phyloP scores from a whole-genome alignment of 768 basidiomycete genomes.

The Lepiota subincarnata region DNA sequence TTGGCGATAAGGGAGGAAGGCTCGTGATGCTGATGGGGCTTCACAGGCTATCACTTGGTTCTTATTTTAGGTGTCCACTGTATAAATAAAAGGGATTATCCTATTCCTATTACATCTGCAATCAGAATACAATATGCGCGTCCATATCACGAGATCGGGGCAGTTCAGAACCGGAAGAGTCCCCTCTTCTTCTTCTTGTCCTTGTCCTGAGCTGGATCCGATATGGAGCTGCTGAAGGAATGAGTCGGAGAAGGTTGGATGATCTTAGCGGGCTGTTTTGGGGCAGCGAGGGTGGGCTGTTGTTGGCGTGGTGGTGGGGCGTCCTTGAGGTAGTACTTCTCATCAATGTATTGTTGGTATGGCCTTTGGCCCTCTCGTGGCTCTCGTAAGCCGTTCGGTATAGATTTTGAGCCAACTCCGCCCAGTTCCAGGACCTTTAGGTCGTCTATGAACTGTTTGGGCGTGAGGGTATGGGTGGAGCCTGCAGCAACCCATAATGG shows the following conservation, averaged over 20 bases:
- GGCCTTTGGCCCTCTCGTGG: conserved; percentile 40
- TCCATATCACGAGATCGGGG: background rate
- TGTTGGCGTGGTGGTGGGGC: conserved; percentile 44
- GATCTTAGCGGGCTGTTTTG: conserved; percentile 27
- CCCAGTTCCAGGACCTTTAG: conserved; percentile 82
- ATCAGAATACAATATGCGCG: background rate
- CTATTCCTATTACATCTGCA: conserved; percentile 1
- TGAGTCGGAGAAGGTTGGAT: conserved; percentile 51
- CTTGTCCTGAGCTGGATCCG: conserved; percentile 41
- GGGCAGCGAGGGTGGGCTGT: conserved; percentile 29
- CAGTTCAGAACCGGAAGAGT: conserved; percentile 57
- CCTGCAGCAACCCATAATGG: conserved; percentile 43
- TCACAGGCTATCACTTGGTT: no score
- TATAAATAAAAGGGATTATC: background rate
- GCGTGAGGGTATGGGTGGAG: conserved; percentile 84
- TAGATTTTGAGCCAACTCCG: conserved; percentile 74
- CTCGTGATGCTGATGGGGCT: no score
- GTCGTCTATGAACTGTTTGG: conserved; percentile 81
- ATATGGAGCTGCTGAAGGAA: conserved; percentile 44
- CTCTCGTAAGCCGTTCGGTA: conserved; percentile 67
- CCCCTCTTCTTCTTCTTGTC: conserved; percentile 79
- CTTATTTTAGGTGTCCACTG: no score
- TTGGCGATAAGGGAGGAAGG: no score
- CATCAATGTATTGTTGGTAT: conserved; percentile 76
- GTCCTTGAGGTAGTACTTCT: conserved; percentile 68